These are phyloP conservation scores for Paramecium sonneborni DNA, from an alignment of 73 alveolate species.

Conservation along the genomic window DNA sequence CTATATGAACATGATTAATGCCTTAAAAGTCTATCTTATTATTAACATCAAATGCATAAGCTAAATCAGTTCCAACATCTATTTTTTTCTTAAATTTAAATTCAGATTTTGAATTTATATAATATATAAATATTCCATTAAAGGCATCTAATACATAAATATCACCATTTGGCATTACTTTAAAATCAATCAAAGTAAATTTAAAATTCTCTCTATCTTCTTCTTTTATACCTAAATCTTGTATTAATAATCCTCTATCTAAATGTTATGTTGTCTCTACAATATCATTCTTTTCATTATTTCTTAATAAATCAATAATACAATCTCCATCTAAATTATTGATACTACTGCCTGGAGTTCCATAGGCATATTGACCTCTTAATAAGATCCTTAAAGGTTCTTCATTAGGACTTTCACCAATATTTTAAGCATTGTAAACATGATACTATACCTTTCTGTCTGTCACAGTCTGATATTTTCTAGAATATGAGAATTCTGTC, in stretches of 20 bases:
- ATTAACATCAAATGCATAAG: slow-evolving; percentile 34
- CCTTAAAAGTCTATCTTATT: background rate
- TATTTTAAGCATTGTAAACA: background rate
- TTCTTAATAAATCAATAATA: background rate
- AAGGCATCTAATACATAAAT: slow-evolving; percentile 44
- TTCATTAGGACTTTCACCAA: background rate
- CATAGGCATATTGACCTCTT: slow-evolving; percentile 46
- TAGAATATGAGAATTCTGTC: background rate
- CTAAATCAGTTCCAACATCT: background rate
- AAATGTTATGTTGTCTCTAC: background rate
- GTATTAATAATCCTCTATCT: background rate
- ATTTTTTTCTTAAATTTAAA: background rate
- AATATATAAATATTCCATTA: background rate
- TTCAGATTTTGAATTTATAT: background rate
- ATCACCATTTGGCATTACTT: slow-evolving; percentile 9
- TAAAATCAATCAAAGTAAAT: background rate
- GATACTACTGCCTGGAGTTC: background rate
- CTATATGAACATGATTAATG: background rate
- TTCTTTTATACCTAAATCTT: background rate
- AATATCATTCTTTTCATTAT: background rate
- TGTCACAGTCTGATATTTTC: background rate
- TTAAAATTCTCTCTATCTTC: background rate
- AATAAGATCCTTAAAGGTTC: background rate
- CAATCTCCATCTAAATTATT: background rate
- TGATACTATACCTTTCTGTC: slow-evolving; percentile 33